Evolutionary conservation across 495 filamentous ascomycete genomes (phyloP).

Genomic region (Penicillium ochrochloron): DNA sequence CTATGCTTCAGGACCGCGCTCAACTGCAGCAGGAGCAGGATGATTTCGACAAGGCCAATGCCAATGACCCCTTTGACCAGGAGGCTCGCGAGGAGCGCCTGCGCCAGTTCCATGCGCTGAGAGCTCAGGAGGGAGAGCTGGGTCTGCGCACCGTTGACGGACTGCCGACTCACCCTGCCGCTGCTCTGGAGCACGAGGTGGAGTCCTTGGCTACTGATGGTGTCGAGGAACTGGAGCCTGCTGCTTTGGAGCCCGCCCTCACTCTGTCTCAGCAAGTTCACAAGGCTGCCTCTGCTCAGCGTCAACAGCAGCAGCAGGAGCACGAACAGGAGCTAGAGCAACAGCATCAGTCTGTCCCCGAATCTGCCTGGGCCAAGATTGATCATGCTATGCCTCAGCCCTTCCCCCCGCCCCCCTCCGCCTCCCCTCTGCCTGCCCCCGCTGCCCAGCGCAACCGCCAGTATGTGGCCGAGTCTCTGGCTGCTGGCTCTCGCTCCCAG

Average conservation of each 20-base stretch:
- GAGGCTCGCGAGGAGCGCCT: constrained; percentile 62
- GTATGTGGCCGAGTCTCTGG: constrained; percentile 81
- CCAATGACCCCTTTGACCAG: constrained; percentile 54
- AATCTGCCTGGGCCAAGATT: constrained; percentile 63
- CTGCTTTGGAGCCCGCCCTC: constrained; percentile 46
- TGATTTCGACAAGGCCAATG: constrained; percentile 56
- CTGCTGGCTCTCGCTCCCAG: constrained; percentile 69
- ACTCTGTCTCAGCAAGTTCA: constrained; percentile 89
- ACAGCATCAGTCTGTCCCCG: constrained; percentile 48
- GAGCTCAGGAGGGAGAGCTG: constrained; percentile 56
- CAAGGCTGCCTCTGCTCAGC: constrained; percentile 70
- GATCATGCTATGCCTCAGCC: constrained; percentile 72
- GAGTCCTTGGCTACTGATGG: constrained; percentile 31
- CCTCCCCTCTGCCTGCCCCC: constrained; percentile 82
- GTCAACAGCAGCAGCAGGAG: constrained; percentile 63
- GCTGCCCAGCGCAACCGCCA: constrained; percentile 82
- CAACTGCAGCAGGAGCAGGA: constrained; percentile 67
- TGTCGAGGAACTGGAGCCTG: constrained; percentile 28
- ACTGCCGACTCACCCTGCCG: constrained; percentile 47
- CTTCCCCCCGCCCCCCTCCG: constrained; percentile 74
- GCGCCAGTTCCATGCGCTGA: constrained; percentile 65
- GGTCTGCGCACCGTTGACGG: constrained; percentile 48
- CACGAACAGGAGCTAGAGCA: constrained; percentile 49
- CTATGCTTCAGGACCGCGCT: constrained; percentile 64
- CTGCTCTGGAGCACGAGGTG: constrained; percentile 31